A percentile compares a stretch with the other conserved stretches of the same genome.
phyloP scores from a whole-genome alignment of 495 filamentous ascomycete species.

The Talaromyces wortmannii region DNA sequence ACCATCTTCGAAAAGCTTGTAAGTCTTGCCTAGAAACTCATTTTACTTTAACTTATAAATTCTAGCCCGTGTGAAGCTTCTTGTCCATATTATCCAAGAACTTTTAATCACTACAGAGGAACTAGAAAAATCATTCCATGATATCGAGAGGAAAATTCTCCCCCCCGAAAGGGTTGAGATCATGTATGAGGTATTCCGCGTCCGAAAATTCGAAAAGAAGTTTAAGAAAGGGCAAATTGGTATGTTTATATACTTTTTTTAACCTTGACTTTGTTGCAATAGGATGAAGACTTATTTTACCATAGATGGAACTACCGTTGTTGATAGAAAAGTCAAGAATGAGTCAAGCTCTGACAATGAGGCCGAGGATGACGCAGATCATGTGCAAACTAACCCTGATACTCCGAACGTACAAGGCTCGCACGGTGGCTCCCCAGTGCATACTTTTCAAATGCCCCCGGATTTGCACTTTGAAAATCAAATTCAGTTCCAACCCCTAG shows the following conservation, averaged over 20 bases:
- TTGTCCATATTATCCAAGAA: conserved; percentile 39
- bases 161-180: conserved; percentile 23
- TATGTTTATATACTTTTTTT: no score
- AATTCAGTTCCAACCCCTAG: background rate
- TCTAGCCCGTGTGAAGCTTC: conserved; percentile 30
- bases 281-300: no score
- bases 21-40: conserved; percentile 16
- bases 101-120: conserved; percentile 34
- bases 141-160: conserved; percentile 30
- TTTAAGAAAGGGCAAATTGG: conserved; percentile 45
- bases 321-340: conserved; percentile 5
- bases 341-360: conserved; percentile 1
- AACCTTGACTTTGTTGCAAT: background rate
- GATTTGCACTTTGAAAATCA: background rate
- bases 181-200: conserved; percentile 45
- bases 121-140: conserved; percentile 32
- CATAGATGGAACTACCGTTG: conserved; percentile 25
- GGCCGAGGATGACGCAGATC: conserved; percentile 13
- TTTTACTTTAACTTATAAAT: background rate
- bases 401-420: conserved; percentile 18
- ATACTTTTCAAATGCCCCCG: background rate
- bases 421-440: background rate
- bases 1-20: conserved; percentile 76
- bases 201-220: conserved; percentile 47
- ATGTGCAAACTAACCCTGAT: conserved; percentile 18